Conservation (phyloP, 2,329 filamentous ascomycete genomes). For the Sclerotinia sclerotiorum region DNA sequence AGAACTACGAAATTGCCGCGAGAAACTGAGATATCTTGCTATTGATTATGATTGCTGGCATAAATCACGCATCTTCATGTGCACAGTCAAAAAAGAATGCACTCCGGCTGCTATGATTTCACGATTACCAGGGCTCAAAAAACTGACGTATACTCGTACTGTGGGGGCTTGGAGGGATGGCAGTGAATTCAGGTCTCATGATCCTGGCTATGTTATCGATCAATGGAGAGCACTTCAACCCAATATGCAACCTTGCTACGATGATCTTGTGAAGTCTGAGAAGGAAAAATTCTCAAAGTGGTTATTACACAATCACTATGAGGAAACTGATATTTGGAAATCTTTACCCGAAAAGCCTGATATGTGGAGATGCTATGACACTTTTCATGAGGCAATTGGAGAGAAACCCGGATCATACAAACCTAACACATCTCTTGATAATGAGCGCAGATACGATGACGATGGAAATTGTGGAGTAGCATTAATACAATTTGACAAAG, state of each 20-base stretch:
- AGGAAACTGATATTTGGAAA: neutral
- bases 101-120: neutral
- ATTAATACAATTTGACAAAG: conserved; percentile 4
- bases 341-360: neutral
- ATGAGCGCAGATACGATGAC: neutral
- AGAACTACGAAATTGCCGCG: conserved; percentile 3
- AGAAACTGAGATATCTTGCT: conserved; percentile 10
- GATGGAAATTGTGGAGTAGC: conserved; percentile 4
- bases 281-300: neutral
- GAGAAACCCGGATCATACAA: neutral
- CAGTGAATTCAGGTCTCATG: neutral
- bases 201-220: neutral
- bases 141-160: neutral
- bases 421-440: neutral
- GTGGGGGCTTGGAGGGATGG: conserved; percentile 11
- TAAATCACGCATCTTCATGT: neutral
- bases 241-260: neutral
- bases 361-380: conserved; percentile 2
- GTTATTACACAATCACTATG: neutral
- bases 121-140: neutral
- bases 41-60: conserved; percentile 11
- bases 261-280: neutral
- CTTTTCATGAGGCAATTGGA: no score
- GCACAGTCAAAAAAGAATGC: neutral
- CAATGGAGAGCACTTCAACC: neutral